These are phyloP conservation scores for Rubroboletus pulcherrimus DNA, from an alignment of 768 basidiomycete species.

Conservation along the genomic window DNA sequence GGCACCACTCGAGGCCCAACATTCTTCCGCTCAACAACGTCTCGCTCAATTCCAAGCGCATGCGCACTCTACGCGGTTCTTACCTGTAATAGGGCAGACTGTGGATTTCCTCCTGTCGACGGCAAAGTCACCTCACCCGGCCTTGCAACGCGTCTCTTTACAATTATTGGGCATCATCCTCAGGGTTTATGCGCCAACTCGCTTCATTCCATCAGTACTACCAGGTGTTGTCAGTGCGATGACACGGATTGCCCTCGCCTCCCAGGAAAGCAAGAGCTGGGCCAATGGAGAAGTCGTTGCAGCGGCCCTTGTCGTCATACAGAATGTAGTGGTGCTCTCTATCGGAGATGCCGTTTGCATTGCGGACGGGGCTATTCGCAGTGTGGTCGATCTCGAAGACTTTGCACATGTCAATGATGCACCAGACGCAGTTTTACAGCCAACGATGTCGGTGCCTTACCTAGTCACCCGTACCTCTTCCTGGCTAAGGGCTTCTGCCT, in stretches of 20 bases:
- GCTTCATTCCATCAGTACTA: constrained; percentile 64
- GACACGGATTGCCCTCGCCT: constrained; percentile 65
- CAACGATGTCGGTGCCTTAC: constrained; percentile 35
- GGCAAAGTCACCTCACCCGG: constrained; percentile 50
- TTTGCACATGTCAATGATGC: constrained; percentile 37
- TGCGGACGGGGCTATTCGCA: constrained; percentile 53
- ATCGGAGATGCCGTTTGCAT: constrained; percentile 68
- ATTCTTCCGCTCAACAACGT: constrained; percentile 16
- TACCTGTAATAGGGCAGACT: constrained; percentile 81
- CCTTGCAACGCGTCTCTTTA: constrained; percentile 65
- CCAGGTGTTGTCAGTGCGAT: constrained; percentile 81
- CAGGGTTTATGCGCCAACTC: constrained; percentile 42
- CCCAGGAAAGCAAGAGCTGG: constrained; percentile 56
- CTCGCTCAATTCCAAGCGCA: constrained; percentile 40
- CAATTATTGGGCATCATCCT: constrained; percentile 54
- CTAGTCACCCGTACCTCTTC: constrained; percentile 58
- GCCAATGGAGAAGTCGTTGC: constrained; percentile 67
- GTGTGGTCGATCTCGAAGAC: constrained; percentile 60
- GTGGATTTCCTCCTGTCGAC: constrained; percentile 66
- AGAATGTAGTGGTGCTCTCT: constrained; percentile 48
- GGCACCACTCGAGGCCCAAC: constrained; percentile 30
- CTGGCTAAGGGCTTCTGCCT: constrained; percentile 79
- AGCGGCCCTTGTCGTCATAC: constrained; percentile 54
- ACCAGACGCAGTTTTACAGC: constrained; percentile 14
- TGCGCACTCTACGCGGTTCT: constrained; percentile 47